Base-by-base conservation (phyloP, 2,329 filamentous ascomycete genomes). In the Colletotrichum euphorbiae region DNA sequence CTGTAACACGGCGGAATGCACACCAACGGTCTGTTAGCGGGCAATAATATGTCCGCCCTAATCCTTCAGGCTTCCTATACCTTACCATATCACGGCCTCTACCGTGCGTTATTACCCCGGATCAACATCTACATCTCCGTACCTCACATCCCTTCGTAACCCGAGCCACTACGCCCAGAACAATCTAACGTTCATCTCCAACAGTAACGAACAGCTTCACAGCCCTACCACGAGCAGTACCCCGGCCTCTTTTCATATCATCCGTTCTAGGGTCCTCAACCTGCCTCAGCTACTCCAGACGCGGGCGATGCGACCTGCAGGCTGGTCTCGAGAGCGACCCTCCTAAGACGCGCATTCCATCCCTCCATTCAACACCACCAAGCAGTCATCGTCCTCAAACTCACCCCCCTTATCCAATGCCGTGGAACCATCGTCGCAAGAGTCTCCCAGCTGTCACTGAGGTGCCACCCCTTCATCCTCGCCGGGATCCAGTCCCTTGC, bases 401-500 rank as follows among this genome's bases (percentile, higher is more conserved):
- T 45, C 21, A 15, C 6, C 42, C 54, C 61, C 61, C 31, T 65
- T 48, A 40, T 45, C 42, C 48, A 55, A 60, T 33, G 62, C 61
- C 21, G 60, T 43, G 31, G 48, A 43, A 45, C 33, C 42, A 50
- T 61, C 54, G 38, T 54, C 45, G 21, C 64, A 46, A 40, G 43
- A 58, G 36, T n/a, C 48, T 59, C 24, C 54, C 48, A 54, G 54
- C 48, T 43, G 31, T 50, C 61, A 42, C 13, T 54, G 38, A 19
- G 17, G 17, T 55, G 33, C 17, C 33, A 66, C 50, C 42, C 55
- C 54, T 66, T 42, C 55, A 31, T 21, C 13, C 40, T 9, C 17
- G 13, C 61, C 36, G 42, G 66, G 66, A 69, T 69, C 38, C 24
- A 24, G 52, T 19, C 60, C 46, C 52, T 54, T 64, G 12, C 17